These are phyloP conservation scores for Wallacemonas rigidus DNA, from an alignment of 208 protist species.

Conservation along the genomic window DNA sequence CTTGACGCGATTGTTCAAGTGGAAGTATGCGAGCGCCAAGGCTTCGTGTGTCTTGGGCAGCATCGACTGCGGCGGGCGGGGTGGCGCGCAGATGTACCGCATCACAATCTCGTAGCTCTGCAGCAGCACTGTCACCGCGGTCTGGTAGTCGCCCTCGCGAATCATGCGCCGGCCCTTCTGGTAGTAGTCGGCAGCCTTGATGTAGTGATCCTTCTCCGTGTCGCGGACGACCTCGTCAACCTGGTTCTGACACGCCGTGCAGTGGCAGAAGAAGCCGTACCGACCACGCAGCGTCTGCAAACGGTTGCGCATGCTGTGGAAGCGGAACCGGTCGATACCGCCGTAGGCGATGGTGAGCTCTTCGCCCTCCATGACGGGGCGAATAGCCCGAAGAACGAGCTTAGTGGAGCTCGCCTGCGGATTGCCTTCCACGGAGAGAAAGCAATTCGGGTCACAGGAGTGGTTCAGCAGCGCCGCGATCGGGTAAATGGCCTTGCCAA, in stretches of 20 bases:
- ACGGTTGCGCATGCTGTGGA: conserved; percentile 78
- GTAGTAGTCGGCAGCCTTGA: conserved; percentile 87
- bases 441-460: conserved; percentile 88
- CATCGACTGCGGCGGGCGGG: conserved; percentile 80
- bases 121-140: conserved; percentile 78
- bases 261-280: conserved; percentile 84
- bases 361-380: conserved; percentile 67
- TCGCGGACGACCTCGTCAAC: conserved; percentile 69
- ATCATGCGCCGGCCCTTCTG: conserved; percentile 87
- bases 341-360: conserved; percentile 83
- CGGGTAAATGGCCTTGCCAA: conserved; percentile 78
- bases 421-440: conserved; percentile 74
- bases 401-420: conserved; percentile 60
- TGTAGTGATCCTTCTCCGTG: conserved; percentile 75
- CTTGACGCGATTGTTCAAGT: conserved; percentile 62
- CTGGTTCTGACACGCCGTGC: conserved; percentile 56
- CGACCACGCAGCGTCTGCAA: conserved; percentile 61
- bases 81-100: conserved; percentile 83
- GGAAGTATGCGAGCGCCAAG: conserved; percentile 81
- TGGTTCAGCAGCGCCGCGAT: conserved; percentile 73
- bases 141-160: conserved; percentile 70
- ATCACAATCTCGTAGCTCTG: conserved; percentile 88
- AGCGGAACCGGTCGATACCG: conserved; percentile 66
- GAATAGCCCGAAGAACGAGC: conserved; percentile 63
- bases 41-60: conserved; percentile 85